Conservation (phyloP, 169 alveolate genomes). For the Eimeria sp. region DNA sequence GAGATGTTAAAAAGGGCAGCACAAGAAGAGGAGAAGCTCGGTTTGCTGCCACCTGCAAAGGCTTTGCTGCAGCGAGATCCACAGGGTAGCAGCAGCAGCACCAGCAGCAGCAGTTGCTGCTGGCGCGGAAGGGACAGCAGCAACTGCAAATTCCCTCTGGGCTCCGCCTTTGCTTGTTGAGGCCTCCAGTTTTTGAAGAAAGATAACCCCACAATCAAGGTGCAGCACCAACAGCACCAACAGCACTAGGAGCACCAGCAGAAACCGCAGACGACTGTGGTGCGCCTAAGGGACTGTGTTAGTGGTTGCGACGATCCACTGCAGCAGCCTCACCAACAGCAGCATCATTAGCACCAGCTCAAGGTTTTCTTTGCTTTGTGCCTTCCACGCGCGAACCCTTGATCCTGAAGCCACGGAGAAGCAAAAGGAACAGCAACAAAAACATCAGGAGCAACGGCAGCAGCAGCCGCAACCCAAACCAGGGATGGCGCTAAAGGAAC, state of each 20-base stretch:
- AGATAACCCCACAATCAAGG: background rate
- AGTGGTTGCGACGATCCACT: background rate
- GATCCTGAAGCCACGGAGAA: background rate
- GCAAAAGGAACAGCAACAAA: background rate
- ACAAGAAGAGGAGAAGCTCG: background rate
- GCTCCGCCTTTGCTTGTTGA: background rate
- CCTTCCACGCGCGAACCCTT: background rate
- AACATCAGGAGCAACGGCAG: constrained; percentile 22
- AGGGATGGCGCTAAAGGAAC: background rate
- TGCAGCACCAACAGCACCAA: background rate
- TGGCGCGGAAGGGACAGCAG: background rate
- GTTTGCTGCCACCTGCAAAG: background rate
- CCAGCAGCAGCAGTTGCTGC: background rate
- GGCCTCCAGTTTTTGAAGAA: background rate
- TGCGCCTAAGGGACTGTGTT: background rate
- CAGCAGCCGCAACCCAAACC: constrained; percentile 35
- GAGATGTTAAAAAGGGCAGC: background rate
- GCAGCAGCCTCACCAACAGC: background rate
- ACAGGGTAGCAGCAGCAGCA: background rate
- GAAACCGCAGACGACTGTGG: background rate
- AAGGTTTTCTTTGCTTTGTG: background rate
- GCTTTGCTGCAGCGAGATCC: background rate
- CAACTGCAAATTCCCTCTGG: no score
- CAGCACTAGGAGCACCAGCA: background rate
- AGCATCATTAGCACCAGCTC: background rate